These are phyloP conservation scores for Kazachstania viticola DNA, from an alignment of 805 yeast species.

Conservation along the genomic window DNA sequence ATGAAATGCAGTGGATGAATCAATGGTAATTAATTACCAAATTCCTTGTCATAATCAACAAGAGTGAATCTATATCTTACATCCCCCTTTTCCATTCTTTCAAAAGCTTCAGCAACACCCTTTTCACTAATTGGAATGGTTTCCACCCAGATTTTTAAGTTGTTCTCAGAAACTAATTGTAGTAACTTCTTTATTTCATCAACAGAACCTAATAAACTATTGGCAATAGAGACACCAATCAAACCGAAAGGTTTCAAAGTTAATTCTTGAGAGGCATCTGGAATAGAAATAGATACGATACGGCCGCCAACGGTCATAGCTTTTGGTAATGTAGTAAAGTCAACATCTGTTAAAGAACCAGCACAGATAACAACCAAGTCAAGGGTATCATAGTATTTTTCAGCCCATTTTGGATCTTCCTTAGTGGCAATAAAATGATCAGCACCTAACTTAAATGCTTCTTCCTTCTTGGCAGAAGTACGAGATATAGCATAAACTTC, in stretches of 20 bases:
- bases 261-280: constrained; percentile 10
- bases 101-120: constrained; percentile 34
- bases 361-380: constrained; percentile 43
- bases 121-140: constrained; percentile 36
- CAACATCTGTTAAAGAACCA: constrained; percentile 30
- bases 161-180: constrained; percentile 35
- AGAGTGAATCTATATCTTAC: constrained; percentile 45
- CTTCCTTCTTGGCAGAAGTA: constrained; percentile 36
- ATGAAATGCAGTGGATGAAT: no score
- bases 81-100: constrained; percentile 38
- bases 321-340: constrained; percentile 26
- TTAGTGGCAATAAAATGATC: constrained; percentile 43
- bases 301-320: constrained; percentile 27
- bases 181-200: constrained; percentile 38
- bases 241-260: constrained; percentile 11
- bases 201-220: constrained; percentile 34
- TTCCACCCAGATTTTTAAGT: constrained; percentile 42
- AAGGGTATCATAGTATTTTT: constrained; percentile 25
- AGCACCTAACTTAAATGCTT: constrained; percentile 44
- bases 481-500: constrained; percentile 49
- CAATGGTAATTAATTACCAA: constrained; percentile 2
- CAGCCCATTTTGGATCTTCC: constrained; percentile 35
- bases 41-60: constrained; percentile 34
- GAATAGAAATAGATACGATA: constrained; percentile 23
- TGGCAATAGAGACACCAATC: constrained; percentile 21